Conservation (phyloP, 352 stramenopile genomes). For the Saprolegnia parasitica region DNA sequence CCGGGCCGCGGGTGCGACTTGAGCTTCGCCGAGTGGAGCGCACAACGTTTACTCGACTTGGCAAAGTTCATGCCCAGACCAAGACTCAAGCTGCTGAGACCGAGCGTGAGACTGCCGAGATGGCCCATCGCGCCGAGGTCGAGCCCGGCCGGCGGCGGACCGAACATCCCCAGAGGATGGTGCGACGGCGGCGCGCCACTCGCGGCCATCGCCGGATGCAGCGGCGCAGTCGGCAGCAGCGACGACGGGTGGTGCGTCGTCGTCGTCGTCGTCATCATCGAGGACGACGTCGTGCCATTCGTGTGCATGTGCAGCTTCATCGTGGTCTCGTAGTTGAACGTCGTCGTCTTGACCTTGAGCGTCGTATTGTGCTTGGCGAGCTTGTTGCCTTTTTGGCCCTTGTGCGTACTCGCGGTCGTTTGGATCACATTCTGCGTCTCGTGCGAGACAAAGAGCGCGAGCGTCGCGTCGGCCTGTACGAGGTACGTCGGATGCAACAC, state of each 20-base stretch:
- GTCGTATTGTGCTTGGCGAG: constrained; percentile 30
- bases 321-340: constrained; percentile 30
- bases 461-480: constrained; percentile 53
- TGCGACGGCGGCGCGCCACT: not conserved
- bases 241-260: constrained; percentile 13
- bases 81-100: constrained; percentile 23
- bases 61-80: constrained; percentile 28
- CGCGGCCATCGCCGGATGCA: not conserved
- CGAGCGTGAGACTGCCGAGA: constrained; percentile 23
- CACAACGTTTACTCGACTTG: constrained; percentile 42
- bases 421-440: constrained; percentile 53
- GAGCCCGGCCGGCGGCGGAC: not conserved
- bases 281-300: constrained; percentile 23
- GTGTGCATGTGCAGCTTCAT: constrained; percentile 29
- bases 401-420: constrained; percentile 40
- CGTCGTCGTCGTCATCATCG: constrained; percentile 22
- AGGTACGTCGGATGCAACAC: constrained; percentile 64
- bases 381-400: constrained; percentile 33
- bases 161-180: constrained; percentile 1
- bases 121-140: constrained; percentile 19
- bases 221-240: not conserved
- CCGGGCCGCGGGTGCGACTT: constrained; percentile 62
- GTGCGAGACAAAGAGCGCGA: constrained; percentile 77
- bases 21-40: constrained; percentile 70
- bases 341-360: constrained; percentile 28